These are phyloP conservation scores for Lepidopterella palustris DNA, from an alignment of 495 filamentous ascomycete genomes.

Conservation along the genomic window DNA sequence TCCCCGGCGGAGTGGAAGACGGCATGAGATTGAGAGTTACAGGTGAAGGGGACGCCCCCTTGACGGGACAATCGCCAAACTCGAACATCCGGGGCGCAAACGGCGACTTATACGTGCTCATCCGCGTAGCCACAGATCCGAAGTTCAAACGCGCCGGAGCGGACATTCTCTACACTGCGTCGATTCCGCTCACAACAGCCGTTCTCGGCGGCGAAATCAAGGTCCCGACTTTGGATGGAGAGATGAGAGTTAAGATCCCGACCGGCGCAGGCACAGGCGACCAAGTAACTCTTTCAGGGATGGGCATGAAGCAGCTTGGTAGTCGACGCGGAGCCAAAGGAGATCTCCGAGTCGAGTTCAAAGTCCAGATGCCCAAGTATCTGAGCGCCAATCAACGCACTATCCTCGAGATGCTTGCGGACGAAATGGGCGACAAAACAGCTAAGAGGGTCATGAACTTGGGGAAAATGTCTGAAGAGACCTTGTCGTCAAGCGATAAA, in stretches of 20 bases:
- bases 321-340: conserved; percentile 51
- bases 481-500: neutral
- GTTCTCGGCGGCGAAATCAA: conserved; percentile 82
- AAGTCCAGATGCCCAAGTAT: conserved; percentile 90
- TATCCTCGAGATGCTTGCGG: conserved; percentile 88
- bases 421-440: conserved; percentile 85
- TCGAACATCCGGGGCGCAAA: conserved; percentile 53
- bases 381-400: conserved; percentile 81
- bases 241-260: conserved; percentile 79
- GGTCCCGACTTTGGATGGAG: conserved; percentile 82
- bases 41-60: conserved; percentile 80
- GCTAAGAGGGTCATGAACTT: conserved; percentile 89
- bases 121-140: conserved; percentile 74
- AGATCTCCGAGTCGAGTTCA: conserved; percentile 90
- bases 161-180: conserved; percentile 86
- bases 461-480: conserved; percentile 35
- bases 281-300: conserved; percentile 73
- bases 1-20: conserved; percentile 90
- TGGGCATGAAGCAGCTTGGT: conserved; percentile 82
- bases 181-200: conserved; percentile 87
- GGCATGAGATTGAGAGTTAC: conserved; percentile 80
- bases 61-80: conserved; percentile 56
- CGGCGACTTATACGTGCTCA: conserved; percentile 83
- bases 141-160: conserved; percentile 80
- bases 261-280: conserved; percentile 92